These are phyloP conservation scores for Beauveria caledonica DNA, from an alignment of 2,329 filamentous ascomycete genomes.

Conservation along the genomic window DNA sequence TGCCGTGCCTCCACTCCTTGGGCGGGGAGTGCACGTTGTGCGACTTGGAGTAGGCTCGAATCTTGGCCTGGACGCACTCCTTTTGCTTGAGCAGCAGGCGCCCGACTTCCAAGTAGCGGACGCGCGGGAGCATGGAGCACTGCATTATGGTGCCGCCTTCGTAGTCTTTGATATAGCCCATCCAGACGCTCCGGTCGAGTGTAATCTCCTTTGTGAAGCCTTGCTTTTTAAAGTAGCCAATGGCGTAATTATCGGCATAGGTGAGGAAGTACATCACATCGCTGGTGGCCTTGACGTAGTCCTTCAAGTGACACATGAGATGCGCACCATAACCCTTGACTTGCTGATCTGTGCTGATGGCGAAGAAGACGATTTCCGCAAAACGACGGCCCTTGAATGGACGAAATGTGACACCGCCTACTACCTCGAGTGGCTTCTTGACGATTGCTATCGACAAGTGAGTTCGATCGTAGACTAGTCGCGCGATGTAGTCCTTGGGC, in stretches of 20 bases:
- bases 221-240: slow-evolving; percentile 98
- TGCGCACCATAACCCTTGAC: slow-evolving; percentile 98
- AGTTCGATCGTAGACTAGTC: slow-evolving; percentile 92
- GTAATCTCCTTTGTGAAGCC: slow-evolving; percentile 99
- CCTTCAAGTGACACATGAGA: slow-evolving; percentile 94
- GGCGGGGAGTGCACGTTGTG: slow-evolving; percentile 83
- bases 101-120: slow-evolving; percentile 86
- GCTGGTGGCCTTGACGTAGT: slow-evolving; percentile 95
- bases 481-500: slow-evolving; percentile 98
- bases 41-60: slow-evolving; percentile 79
- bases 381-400: slow-evolving; percentile 89
- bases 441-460: slow-evolving; percentile 96
- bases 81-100: slow-evolving; percentile 97
- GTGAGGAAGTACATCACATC: slow-evolving; percentile 98
- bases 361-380: slow-evolving; percentile 97
- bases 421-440: slow-evolving; percentile 91
- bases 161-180: slow-evolving; percentile 99
- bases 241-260: slow-evolving; percentile 97
- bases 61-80: slow-evolving; percentile 90
- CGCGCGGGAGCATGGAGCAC: slow-evolving; percentile 90
- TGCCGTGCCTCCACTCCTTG: slow-evolving; percentile 72
- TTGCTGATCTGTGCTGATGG: slow-evolving; percentile 94
- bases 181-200: slow-evolving; percentile 82
- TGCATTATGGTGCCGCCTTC: slow-evolving; percentile 99
- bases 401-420: slow-evolving; percentile 92